Conservation (phyloP, 1,284 basidiomycete genomes). For the Ustilago cynodontis region DNA sequence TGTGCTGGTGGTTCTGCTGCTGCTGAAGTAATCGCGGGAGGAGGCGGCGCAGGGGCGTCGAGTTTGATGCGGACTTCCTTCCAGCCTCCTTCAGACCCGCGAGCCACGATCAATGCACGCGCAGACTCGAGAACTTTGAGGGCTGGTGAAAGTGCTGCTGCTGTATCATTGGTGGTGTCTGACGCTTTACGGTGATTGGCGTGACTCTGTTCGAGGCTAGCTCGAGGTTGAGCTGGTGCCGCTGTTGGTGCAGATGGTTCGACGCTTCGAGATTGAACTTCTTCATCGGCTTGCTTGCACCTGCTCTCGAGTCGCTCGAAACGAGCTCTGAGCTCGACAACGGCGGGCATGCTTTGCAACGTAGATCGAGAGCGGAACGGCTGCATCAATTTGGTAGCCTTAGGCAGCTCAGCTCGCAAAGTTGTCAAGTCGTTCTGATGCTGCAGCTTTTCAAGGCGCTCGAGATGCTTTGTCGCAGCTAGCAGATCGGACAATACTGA, state of each 20-base stretch:
- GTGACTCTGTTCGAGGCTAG: background rate
- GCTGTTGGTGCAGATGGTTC: background rate
- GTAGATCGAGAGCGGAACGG: conserved; percentile 14
- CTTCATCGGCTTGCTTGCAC: background rate
- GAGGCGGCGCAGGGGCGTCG: conserved; percentile 30
- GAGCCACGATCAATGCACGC: conserved; percentile 33
- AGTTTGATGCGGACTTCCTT: conserved; percentile 37
- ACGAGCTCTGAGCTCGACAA: conserved; percentile 36
- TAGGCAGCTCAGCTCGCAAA: conserved; percentile 17
- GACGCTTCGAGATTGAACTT: background rate
- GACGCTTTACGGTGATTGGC: background rate
- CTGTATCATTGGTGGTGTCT: background rate
- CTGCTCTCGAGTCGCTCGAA: conserved; percentile 26
- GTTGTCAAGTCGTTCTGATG: conserved; percentile 13
- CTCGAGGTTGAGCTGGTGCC: background rate
- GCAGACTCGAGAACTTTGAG: conserved; percentile 36
- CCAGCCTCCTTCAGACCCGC: conserved; percentile 35
- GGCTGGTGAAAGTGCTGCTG: conserved; percentile 21
- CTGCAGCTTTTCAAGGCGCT: conserved; percentile 33
- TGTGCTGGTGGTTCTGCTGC: background rate
- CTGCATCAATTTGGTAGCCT: conserved; percentile 13
- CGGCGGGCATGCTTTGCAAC: conserved; percentile 26
- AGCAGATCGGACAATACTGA: conserved; percentile 38
- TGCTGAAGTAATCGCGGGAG: conserved; percentile 3
- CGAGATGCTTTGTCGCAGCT: conserved; percentile 25